Conservation (phyloP, 1,284 basidiomycete genomes). For the Sporisorium reilianum region DNA sequence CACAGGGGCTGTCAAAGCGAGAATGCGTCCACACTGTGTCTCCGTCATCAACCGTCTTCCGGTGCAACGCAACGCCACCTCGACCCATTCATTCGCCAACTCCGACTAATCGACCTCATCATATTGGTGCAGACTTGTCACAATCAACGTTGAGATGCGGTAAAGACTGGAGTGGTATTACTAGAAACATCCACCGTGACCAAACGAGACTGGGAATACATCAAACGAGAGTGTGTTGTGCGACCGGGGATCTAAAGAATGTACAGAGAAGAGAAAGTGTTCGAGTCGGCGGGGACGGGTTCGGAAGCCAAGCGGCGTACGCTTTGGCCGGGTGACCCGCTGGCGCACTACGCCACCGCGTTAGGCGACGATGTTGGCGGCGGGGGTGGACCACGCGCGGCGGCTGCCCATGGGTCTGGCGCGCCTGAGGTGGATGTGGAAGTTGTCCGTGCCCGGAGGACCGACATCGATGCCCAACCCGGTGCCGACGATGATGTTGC, state of each 20-base stretch:
- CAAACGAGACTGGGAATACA: too few species aligned
- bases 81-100: too few species aligned
- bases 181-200: too few species aligned
- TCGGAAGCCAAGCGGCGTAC: neutral
- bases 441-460: constrained; percentile 32
- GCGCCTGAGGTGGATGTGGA: constrained; percentile 30
- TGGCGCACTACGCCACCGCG: neutral
- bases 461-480: constrained; percentile 28
- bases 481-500: constrained; percentile 29
- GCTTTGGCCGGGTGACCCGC: neutral
- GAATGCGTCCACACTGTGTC: too few species aligned
- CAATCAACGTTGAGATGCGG: too few species aligned
- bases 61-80: too few species aligned
- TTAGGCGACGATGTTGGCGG: constrained; percentile 4
- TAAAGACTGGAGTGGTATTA: too few species aligned
- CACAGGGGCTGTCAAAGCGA: too few species aligned
- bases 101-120: too few species aligned
- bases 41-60: too few species aligned
- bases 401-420: constrained; percentile 24
- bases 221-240: constrained; percentile 3
- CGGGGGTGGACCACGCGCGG: constrained; percentile 9
- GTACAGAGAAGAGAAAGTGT: neutral
- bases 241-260: neutral
- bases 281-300: too few species aligned
- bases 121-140: too few species aligned